Evolutionary conservation across 148 eudicot genomes (phyloP).

Genomic region (Spergularia bocconei): DNA sequence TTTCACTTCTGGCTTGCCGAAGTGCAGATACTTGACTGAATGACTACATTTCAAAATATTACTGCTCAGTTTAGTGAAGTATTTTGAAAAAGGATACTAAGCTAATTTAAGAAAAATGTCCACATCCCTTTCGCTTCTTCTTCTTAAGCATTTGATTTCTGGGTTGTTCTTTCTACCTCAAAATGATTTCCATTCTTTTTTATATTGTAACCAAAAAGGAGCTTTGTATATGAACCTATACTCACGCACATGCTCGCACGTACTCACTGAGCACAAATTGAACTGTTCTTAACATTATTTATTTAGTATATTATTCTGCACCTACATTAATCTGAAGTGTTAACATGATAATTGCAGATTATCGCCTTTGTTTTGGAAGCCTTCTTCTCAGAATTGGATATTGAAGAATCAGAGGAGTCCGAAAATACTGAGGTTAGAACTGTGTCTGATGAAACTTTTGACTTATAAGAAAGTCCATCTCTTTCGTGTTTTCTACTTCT

Average conservation of each 20-base stretch:
- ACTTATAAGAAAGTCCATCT: neutral
- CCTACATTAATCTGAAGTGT: constrained; percentile 10
- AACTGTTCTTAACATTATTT: neutral
- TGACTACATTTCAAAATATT: neutral
- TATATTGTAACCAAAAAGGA: neutral
- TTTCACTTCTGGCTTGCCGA: neutral
- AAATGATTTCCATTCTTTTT: neutral
- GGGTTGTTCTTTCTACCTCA: neutral
- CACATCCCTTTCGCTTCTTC: neutral
- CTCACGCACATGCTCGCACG: neutral
- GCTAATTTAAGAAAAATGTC: neutral
- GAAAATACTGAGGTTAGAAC: constrained; percentile 40
- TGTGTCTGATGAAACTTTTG: neutral
- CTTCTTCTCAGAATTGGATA: constrained; percentile 87
- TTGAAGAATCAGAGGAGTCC: constrained; percentile 56
- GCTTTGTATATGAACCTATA: neutral
- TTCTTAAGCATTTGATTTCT: neutral
- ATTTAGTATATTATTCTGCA: neutral
- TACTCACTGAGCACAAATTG: neutral
- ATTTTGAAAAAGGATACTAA: too few species aligned
- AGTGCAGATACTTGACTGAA: neutral
- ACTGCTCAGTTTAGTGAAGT: neutral
- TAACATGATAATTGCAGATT: constrained; percentile 50
- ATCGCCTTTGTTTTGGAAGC: constrained; percentile 97
- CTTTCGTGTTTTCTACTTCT: too few species aligned